Percentiles rank a stretch among this genome's conserved stretches.
Evolutionary conservation across 352 stramenopile species (phyloP).

Genomic region (Pythium phragmitis): DNA sequence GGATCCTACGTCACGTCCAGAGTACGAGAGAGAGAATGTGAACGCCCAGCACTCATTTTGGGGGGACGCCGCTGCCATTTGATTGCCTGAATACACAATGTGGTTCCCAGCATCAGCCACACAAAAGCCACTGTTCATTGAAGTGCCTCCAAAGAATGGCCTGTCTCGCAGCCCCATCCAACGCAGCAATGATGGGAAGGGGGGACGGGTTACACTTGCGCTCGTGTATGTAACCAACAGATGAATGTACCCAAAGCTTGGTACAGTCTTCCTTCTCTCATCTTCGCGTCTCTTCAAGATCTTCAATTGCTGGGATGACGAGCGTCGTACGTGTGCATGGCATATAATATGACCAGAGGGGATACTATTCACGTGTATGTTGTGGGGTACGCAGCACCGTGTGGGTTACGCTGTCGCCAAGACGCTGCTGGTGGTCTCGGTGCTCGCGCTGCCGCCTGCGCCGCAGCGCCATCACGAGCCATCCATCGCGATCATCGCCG

Average conservation of each 20-base stretch:
- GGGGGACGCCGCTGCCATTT: too few relatives aligned
- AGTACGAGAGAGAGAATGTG: too few relatives aligned
- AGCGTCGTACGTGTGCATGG: slow-evolving; percentile 1
- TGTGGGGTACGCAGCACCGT: slow-evolving; percentile 11
- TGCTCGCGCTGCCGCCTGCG: slow-evolving; percentile 11
- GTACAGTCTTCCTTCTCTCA: background rate
- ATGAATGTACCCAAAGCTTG: background rate
- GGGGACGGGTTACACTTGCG: slow-evolving; percentile 1
- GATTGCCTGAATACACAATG: too few relatives aligned
- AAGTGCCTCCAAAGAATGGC: background rate
- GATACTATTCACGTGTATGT: too few relatives aligned
- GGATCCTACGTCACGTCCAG: too few relatives aligned
- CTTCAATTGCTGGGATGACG: slow-evolving; percentile 8
- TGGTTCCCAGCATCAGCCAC: too few relatives aligned
- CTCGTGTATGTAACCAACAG: slow-evolving; percentile 1
- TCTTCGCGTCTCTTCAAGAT: slow-evolving; percentile 18
- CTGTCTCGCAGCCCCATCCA: slow-evolving; percentile 1
- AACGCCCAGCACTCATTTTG: too few relatives aligned
- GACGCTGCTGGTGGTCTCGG: slow-evolving; percentile 11
- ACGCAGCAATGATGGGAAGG: slow-evolving; percentile 1
- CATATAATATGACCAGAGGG: too few relatives aligned
- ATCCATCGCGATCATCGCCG: background rate
- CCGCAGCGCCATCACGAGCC: slow-evolving; percentile 3
- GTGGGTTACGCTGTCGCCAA: slow-evolving; percentile 18
- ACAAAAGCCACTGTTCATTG: slow-evolving; percentile 7